Conservation (phyloP, 495 filamentous ascomycete genomes). For the Glonium stellatum region DNA sequence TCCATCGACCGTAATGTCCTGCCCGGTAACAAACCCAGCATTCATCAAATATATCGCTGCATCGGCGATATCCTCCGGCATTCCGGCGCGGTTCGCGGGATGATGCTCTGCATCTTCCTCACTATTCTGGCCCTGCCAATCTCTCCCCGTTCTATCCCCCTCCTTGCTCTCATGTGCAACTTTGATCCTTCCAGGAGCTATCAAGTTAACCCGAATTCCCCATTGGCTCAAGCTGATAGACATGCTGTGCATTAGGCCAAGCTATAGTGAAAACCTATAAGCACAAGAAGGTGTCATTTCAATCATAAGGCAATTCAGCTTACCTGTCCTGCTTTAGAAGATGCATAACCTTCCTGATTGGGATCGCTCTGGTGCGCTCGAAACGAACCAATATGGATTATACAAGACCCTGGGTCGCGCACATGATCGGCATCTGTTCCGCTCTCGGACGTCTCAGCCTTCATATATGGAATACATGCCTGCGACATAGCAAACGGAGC, state of each 20-base stretch:
- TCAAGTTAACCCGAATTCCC: slow-evolving; percentile 32
- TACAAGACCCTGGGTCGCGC: too few relatives aligned
- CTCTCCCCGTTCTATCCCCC: slow-evolving; percentile 29
- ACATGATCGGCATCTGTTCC: too few relatives aligned
- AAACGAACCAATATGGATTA: too few relatives aligned
- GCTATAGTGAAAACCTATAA: too few relatives aligned
- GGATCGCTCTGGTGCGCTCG: too few relatives aligned
- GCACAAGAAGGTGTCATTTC: too few relatives aligned
- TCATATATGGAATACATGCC: slow-evolving; percentile 35
- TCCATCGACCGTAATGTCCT: slow-evolving; percentile 28
- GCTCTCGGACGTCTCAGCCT: slow-evolving; percentile 15
- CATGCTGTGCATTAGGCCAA: slow-evolving; percentile 38
- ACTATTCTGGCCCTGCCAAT: slow-evolving; percentile 16
- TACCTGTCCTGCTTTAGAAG: too few relatives aligned
- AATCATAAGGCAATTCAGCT: too few relatives aligned
- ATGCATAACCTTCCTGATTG: too few relatives aligned
- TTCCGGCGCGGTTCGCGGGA: slow-evolving; percentile 26
- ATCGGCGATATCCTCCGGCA: slow-evolving; percentile 25
- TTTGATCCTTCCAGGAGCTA: slow-evolving; percentile 34
- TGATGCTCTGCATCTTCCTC: slow-evolving; percentile 26
- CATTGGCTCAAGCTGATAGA: slow-evolving; percentile 30
- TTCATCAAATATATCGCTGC: slow-evolving; percentile 26
- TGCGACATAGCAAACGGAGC: slow-evolving; percentile 35
- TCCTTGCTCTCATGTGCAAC: slow-evolving; percentile 33
- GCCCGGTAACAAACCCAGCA: slow-evolving; percentile 28